A percentile compares a stretch with the other conserved stretches of the same genome.
phyloP scores from a whole-genome alignment of 1,139 yeast species.

The Blastobotrys ciferrii region DNA sequence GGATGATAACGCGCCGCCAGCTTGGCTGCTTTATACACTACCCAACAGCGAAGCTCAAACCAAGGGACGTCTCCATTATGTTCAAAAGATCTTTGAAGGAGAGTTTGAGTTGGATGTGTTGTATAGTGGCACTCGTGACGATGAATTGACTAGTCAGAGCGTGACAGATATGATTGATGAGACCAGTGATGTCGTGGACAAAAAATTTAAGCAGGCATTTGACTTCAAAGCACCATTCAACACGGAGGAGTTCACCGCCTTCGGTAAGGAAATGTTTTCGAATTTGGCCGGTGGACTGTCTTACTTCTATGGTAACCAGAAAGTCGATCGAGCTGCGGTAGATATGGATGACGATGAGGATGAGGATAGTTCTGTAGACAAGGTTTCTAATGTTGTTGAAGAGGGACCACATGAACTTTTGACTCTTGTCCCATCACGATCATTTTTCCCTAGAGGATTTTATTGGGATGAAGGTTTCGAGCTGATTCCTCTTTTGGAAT shows the following conservation, averaged over 20 bases:
- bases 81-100: slow-evolving; percentile 75
- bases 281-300: slow-evolving; percentile 89
- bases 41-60: slow-evolving; percentile 53
- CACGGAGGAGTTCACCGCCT: slow-evolving; percentile 45
- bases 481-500: slow-evolving; percentile 73
- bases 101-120: slow-evolving; percentile 73
- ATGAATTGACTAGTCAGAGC: slow-evolving; percentile 1
- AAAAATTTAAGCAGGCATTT: slow-evolving; percentile 56
- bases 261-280: slow-evolving; percentile 77
- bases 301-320: slow-evolving; percentile 81
- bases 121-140: slow-evolving; percentile 40
- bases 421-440: slow-evolving; percentile 86
- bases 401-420: slow-evolving; percentile 55
- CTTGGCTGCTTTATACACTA: slow-evolving; percentile 47
- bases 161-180: slow-evolving; percentile 37
- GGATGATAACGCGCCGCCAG: slow-evolving; percentile 37
- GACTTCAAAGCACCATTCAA: slow-evolving; percentile 57
- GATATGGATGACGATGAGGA: slow-evolving; percentile 46
- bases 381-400: slow-evolving; percentile 27
- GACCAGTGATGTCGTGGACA: slow-evolving; percentile 46
- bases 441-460: slow-evolving; percentile 94
- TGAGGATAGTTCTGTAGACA: slow-evolving; percentile 34
- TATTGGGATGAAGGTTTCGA: slow-evolving; percentile 99
- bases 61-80: slow-evolving; percentile 73
- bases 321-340: slow-evolving; percentile 71